Base-by-base conservation (phyloP, 2,329 filamentous ascomycete genomes). In the Drechslerella coelobrocha region DNA sequence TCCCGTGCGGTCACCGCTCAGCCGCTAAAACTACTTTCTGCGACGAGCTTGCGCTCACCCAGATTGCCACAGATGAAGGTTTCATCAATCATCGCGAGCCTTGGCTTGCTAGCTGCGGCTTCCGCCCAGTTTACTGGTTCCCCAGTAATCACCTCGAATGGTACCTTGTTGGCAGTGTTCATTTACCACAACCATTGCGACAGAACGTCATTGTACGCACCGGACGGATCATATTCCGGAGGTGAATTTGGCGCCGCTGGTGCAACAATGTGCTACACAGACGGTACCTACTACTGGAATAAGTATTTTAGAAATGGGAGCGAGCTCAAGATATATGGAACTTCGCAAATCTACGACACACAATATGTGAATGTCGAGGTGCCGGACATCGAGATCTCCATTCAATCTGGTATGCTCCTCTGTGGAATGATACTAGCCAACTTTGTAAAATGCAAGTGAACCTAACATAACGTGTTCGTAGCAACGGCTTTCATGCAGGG, bases 401-500 rank as follows among this genome's bases (percentile, higher is more conserved):
- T 63, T 17, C 66, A 71, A 41, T 71, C 66, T 2, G 66, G 66
- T 71, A 63, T 47, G 59, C 48, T n/a, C 5, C 17, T 14, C 4
- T 39, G 4, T 6, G 12, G 34, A 5, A 10, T 14, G 34, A 39
- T 14, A 14, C 5, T 14, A n/a, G 34, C 34, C 17, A 39, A n/a
- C 34, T 39, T 4, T 39, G 34, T 8, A 10, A 8, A 3, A 3
- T 19, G 5, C 19, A n/a, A 48, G 43, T 21, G 17, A 48, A 8
- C 4, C 63, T 61, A 51, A 61, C 41, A 3, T 9, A 7, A 24
- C 24, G 2, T n/a, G 47, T 21, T 24, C 39, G 19, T 17, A 71
- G 66, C 66, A 26, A 71, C 41, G 59, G 59, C 66, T 12, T 71
- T 71, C 48, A 54, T 71, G 59, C 66, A 71, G 19, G 66, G 66